These are phyloP conservation scores for Cryphonectria nitschkei DNA, from an alignment of 2,329 filamentous ascomycete species.

Conservation along the genomic window DNA sequence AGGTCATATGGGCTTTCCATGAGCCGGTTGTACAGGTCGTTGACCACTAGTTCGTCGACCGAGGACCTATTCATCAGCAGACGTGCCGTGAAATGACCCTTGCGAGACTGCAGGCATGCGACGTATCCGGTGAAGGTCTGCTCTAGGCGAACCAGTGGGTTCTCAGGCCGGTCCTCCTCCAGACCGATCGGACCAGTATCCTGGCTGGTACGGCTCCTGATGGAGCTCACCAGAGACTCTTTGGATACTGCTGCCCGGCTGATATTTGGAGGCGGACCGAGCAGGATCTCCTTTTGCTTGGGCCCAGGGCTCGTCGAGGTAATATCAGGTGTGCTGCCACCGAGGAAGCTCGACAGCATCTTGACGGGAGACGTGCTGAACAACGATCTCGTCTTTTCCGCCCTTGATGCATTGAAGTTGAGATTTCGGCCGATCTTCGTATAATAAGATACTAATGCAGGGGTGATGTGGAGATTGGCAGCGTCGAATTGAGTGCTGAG, in stretches of 20 bases:
- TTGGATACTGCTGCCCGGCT: constrained; percentile 33
- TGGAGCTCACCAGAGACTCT: constrained; percentile 58
- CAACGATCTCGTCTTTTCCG: constrained; percentile 69
- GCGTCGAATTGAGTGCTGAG: constrained; percentile 72
- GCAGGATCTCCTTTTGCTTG: constrained; percentile 44
- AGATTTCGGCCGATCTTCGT: constrained; percentile 76
- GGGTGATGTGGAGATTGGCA: constrained; percentile 65
- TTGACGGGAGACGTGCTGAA: constrained; percentile 88
- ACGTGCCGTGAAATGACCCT: constrained; percentile 83
- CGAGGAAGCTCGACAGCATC: constrained; percentile 80
- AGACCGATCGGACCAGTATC: constrained; percentile 46
- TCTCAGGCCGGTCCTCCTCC: constrained; percentile 60
- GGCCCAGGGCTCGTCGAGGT: constrained; percentile 40
- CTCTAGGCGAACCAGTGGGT: constrained; percentile 74
- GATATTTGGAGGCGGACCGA: constrained; percentile 26
- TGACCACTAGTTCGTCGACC: constrained; percentile 79
- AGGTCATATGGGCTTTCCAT: constrained; percentile 82
- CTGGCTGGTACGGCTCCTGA: constrained; percentile 52
- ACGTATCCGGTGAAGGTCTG: constrained; percentile 85
- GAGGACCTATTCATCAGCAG: constrained; percentile 70
- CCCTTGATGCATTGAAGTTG: constrained; percentile 59
- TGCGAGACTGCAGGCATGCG: constrained; percentile 79
- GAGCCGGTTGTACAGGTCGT: constrained; percentile 87
- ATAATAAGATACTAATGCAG: constrained; percentile 76
- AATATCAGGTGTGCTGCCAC: constrained; percentile 57